Conservation (phyloP, 1,139 yeast genomes). For the Debaryomyces psychrophilus region DNA sequence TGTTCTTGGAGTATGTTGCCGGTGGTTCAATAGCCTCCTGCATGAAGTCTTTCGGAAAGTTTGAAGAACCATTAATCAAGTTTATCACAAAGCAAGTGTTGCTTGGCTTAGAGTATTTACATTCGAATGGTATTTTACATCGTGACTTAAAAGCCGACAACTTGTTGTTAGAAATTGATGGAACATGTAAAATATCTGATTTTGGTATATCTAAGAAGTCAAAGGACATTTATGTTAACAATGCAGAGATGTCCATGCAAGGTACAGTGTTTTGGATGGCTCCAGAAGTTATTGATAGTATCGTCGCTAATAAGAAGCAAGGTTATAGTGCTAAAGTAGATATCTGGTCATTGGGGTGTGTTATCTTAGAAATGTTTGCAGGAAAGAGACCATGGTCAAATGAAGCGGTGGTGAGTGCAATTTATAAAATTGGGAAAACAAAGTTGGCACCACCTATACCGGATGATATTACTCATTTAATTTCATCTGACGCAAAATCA, state of each 20-base stretch:
- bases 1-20: conserved; percentile 93
- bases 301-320: conserved; percentile 73
- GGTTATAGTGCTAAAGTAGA: conserved; percentile 97
- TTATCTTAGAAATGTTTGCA: conserved; percentile 91
- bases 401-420: conserved; percentile 76
- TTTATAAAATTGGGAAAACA: conserved; percentile 72
- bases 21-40: conserved; percentile 96
- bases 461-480: conserved; percentile 69
- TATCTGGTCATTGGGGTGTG: conserved; percentile 94
- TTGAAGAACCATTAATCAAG: conserved; percentile 75
- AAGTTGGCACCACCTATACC: conserved; percentile 94
- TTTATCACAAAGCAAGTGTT: conserved; percentile 80
- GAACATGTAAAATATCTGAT: conserved; percentile 94
- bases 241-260: conserved; percentile 96
- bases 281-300: conserved; percentile 91
- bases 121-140: conserved; percentile 84
- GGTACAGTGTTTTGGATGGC: conserved; percentile 99
- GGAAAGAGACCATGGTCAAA: conserved; percentile 86
- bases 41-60: conserved; percentile 79
- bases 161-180: conserved; percentile 83
- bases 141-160: conserved; percentile 97
- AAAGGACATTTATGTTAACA: conserved; percentile 82
- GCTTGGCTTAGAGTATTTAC: conserved; percentile 82
- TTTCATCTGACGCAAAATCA: conserved; percentile 65
- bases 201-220: conserved; percentile 94